These are phyloP conservation scores for Boletales sp. DNA, from an alignment of 768 basidiomycete species.

Conservation along the genomic window DNA sequence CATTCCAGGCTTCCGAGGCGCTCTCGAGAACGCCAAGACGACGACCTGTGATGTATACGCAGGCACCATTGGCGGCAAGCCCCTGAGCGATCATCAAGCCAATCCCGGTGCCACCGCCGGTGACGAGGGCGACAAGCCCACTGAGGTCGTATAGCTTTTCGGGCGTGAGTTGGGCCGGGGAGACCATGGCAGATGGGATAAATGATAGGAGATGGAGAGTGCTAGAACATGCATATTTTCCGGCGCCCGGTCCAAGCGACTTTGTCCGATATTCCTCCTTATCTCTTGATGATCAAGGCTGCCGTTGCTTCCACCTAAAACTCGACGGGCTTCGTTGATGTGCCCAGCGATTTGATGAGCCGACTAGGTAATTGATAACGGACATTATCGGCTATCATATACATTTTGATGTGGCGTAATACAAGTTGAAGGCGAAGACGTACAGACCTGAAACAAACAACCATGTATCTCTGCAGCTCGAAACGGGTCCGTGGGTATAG, in stretches of 20 bases:
- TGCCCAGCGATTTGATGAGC: too few species aligned
- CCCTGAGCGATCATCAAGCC: slow-evolving; percentile 68
- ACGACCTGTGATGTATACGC: slow-evolving; percentile 76
- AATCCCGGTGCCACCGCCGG: slow-evolving; percentile 51
- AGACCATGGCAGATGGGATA: slow-evolving; percentile 14
- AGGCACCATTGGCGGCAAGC: slow-evolving; percentile 73
- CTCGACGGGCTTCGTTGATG: too few species aligned
- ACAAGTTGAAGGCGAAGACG: neutral
- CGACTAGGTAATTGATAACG: too few species aligned
- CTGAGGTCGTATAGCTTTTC: slow-evolving; percentile 46
- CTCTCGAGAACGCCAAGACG: slow-evolving; percentile 62
- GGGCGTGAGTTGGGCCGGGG: slow-evolving; percentile 19
- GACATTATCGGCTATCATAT: too few species aligned
- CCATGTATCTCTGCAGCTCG: slow-evolving; percentile 3
- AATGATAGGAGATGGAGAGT: too few species aligned
- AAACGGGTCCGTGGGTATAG: slow-evolving; percentile 1
- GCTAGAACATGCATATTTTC: too few species aligned
- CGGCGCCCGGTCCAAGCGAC: too few species aligned
- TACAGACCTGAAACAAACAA: slow-evolving; percentile 3
- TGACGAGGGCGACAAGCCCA: slow-evolving; percentile 52
- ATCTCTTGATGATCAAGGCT: too few species aligned
- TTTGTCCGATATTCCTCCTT: too few species aligned
- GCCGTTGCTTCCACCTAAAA: too few species aligned
- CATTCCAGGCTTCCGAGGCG: slow-evolving; percentile 47
- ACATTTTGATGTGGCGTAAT: too few species aligned